These are phyloP conservation scores for Aspergillus caelatus DNA, from an alignment of 2,329 filamentous ascomycete species.

Conservation along the genomic window DNA sequence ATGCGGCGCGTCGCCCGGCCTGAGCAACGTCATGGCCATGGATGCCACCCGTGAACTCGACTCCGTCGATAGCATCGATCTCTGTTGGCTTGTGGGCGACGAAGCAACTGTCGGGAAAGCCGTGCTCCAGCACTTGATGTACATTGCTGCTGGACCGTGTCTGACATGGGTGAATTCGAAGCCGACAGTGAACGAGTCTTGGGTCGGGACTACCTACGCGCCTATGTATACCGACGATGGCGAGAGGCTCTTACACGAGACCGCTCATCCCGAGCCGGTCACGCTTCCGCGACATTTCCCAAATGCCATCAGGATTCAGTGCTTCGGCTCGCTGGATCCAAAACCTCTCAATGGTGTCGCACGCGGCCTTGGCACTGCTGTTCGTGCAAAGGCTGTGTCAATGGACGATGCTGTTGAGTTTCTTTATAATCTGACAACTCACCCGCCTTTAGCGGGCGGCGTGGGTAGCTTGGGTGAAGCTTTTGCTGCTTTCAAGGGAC, in stretches of 20 bases:
- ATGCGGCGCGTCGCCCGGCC: conserved; percentile 11
- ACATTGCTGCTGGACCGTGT: conserved; percentile 19
- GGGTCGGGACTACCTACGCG: conserved; percentile 20
- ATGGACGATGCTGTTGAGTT: conserved; percentile 20
- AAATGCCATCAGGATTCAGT: conserved; percentile 15
- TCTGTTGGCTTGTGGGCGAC: conserved; percentile 21
- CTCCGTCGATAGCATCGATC: conserved; percentile 16
- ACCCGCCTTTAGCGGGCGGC: not conserved
- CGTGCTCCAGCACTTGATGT: conserved; percentile 22
- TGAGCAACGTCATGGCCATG: conserved; percentile 13
- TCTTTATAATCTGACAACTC: conserved; percentile 4
- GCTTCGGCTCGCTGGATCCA: conserved; percentile 1
- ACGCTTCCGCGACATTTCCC: conserved; percentile 19
- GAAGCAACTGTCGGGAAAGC: conserved; percentile 16
- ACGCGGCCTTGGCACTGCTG: conserved; percentile 15
- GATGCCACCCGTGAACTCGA: conserved; percentile 13
- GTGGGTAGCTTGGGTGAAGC: not conserved
- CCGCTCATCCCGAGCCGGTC: conserved; percentile 19
- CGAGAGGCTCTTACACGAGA: conserved; percentile 17
- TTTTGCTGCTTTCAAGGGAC: conserved; percentile 1
- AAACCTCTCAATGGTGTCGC: not conserved
- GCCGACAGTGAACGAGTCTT: conserved; percentile 17
- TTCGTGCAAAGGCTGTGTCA: conserved; percentile 6
- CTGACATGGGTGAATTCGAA: conserved; percentile 18
- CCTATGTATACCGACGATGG: conserved; percentile 8